Evolutionary conservation across 139 green algal species (phyloP).

Genomic region (Picocystis salinarum): DNA sequence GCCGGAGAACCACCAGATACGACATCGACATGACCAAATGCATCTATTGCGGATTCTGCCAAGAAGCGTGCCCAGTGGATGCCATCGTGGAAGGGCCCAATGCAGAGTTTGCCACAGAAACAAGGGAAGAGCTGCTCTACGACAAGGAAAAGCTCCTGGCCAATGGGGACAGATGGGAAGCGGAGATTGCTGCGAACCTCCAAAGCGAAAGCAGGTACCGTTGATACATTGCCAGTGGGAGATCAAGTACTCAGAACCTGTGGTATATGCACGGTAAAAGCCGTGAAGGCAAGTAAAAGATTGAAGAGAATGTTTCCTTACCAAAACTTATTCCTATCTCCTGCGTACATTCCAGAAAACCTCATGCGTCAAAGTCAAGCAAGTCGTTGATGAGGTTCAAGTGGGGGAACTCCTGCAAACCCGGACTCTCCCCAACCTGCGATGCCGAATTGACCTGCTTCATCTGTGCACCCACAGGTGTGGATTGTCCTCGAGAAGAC

Average conservation of each 20-base stretch:
- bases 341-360: background rate
- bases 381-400: slow-evolving; percentile 62
- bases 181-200: slow-evolving; percentile 90
- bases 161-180: slow-evolving; percentile 93
- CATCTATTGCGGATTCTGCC: slow-evolving; percentile 87
- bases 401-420: slow-evolving; percentile 64
- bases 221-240: too few relatives aligned
- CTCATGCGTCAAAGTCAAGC: slow-evolving; percentile 20
- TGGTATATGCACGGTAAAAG: too few relatives aligned
- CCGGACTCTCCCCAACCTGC: slow-evolving; percentile 25
- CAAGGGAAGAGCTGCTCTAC: slow-evolving; percentile 86
- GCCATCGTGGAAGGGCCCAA: slow-evolving; percentile 97
- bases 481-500: too few relatives aligned
- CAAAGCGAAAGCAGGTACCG: too few relatives aligned
- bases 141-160: slow-evolving; percentile 99
- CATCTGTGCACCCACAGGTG: too few relatives aligned
- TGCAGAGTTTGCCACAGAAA: slow-evolving; percentile 95
- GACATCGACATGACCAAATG: slow-evolving; percentile 99
- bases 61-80: slow-evolving; percentile 97
- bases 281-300: too few relatives aligned
- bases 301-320: background rate
- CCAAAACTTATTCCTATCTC: background rate
- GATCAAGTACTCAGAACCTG: too few relatives aligned
- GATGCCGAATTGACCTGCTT: too few relatives aligned
- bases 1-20: slow-evolving; percentile 74